Conservation (phyloP, 2,329 filamentous ascomycete species). For the Knoxdaviesia capensis region DNA sequence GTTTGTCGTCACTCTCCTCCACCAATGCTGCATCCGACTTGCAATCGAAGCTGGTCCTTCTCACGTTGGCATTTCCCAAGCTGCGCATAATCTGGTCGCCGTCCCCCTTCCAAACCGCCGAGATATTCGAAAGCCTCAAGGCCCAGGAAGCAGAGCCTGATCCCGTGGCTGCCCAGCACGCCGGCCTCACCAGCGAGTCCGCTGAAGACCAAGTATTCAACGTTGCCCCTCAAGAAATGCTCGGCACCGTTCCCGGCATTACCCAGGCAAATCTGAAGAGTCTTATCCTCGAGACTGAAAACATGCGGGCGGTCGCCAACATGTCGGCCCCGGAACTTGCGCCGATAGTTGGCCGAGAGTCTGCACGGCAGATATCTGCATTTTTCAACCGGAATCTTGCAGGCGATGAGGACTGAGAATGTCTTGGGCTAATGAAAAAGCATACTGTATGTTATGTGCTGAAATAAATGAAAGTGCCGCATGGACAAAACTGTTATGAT, state of each 20-base stretch:
- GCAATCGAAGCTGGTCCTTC: slow-evolving; percentile 76
- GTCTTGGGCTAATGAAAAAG: no score
- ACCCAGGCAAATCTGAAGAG: slow-evolving; percentile 58
- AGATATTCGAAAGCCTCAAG: slow-evolving; percentile 91
- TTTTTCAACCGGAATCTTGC: slow-evolving; percentile 51
- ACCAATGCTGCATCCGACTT: slow-evolving; percentile 46
- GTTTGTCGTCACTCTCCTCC: slow-evolving; percentile 40
- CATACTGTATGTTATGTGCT: no score
- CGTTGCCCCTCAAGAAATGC: slow-evolving; percentile 75
- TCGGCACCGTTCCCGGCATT: slow-evolving; percentile 67
- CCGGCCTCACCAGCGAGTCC: slow-evolving; percentile 54
- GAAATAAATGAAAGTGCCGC: no score
- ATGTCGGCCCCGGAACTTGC: slow-evolving; percentile 56
- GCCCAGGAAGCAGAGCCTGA: slow-evolving; percentile 79
- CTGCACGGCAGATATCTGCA: slow-evolving; percentile 51
- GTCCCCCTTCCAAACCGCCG: slow-evolving; percentile 85
- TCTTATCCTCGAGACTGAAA: slow-evolving; percentile 53
- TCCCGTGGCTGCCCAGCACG: slow-evolving; percentile 64
- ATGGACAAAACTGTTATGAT: no score
- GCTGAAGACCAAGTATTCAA: slow-evolving; percentile 35
- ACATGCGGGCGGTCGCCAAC: slow-evolving; percentile 66
- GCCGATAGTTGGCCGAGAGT: slow-evolving; percentile 55
- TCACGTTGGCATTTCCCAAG: slow-evolving; percentile 79
- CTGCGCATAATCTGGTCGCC: slow-evolving; percentile 87
- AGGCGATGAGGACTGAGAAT: no score